Evolutionary conservation across 1,139 yeast genomes (phyloP).

Genomic region (Komagataea norvegica): DNA sequence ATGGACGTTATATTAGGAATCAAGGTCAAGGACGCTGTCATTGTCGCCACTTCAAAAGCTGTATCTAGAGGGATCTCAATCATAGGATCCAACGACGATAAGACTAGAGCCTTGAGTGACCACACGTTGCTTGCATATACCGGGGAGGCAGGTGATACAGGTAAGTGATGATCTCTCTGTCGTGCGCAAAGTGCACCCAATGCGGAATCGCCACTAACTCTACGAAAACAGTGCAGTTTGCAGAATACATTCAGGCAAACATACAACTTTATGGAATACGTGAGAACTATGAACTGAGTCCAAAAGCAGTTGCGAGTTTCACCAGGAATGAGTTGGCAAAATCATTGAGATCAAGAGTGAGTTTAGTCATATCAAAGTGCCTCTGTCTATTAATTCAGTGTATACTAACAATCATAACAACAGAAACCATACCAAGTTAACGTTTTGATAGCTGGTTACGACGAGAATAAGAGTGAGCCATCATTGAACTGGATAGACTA

Average conservation of each 20-base stretch:
- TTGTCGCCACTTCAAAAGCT: conserved; percentile 90
- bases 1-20: conserved; percentile 94
- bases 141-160: conserved; percentile 95
- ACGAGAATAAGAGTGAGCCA: conserved; percentile 57
- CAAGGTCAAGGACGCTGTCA: conserved; percentile 71
- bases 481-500: conserved; percentile 88
- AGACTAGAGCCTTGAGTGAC: conserved; percentile 71
- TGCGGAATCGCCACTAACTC: conserved; percentile 13
- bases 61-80: conserved; percentile 92
- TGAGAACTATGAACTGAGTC: conserved; percentile 75
- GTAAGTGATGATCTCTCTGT: conserved; percentile 20
- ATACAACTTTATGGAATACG: conserved; percentile 84
- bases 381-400: no score
- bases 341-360: conserved; percentile 69
- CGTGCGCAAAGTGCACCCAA: not conserved
- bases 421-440: conserved; percentile 92
- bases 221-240: conserved; percentile 62
- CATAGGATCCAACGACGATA: conserved; percentile 81
- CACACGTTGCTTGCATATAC: conserved; percentile 84
- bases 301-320: conserved; percentile 82
- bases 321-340: conserved; percentile 86
- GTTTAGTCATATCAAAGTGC: no score
- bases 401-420: conserved; percentile 12
- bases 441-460: conserved; percentile 82
- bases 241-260: conserved; percentile 91